Percentiles rank a stretch among this genome's conserved stretches.
phyloP scores from a whole-genome alignment of 148 eudicot genomes.

The Cornus controversa region DNA sequence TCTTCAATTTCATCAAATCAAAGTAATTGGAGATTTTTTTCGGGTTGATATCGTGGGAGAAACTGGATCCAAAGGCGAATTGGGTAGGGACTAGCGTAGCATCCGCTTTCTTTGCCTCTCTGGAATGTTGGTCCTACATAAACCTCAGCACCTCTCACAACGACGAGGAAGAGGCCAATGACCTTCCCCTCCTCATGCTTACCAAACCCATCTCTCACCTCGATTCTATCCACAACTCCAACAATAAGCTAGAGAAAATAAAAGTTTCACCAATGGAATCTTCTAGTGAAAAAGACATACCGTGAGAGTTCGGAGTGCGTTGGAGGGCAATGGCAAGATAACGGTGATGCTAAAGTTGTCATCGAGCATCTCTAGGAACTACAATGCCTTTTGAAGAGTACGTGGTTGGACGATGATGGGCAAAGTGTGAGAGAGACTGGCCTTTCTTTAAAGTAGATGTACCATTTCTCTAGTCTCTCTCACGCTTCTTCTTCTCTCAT shows the following conservation, averaged over 20 bases:
- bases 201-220: constrained; percentile 7
- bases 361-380: constrained; percentile 11
- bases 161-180: constrained; percentile 25
- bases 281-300: not conserved
- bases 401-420: constrained; percentile 29
- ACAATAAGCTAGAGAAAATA: not conserved
- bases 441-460: no score
- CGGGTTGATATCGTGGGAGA: constrained; percentile 22
- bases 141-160: constrained; percentile 21
- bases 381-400: not conserved
- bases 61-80: constrained; percentile 25
- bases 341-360: constrained; percentile 12
- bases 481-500: no score
- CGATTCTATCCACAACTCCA: no score
- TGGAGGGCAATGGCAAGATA: not conserved
- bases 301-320: not conserved
- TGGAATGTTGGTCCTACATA: constrained; percentile 32
- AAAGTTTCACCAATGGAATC: not conserved
- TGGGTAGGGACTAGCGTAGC: constrained; percentile 31
- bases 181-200: constrained; percentile 28
- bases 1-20: no score
- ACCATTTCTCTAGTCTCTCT: no score
- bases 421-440: constrained; percentile 52
- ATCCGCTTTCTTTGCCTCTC: constrained; percentile 32
- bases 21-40: not conserved